These are phyloP conservation scores for Limnanthes douglasii DNA, from an alignment of 345 rosid genomes.

Conservation along the genomic window DNA sequence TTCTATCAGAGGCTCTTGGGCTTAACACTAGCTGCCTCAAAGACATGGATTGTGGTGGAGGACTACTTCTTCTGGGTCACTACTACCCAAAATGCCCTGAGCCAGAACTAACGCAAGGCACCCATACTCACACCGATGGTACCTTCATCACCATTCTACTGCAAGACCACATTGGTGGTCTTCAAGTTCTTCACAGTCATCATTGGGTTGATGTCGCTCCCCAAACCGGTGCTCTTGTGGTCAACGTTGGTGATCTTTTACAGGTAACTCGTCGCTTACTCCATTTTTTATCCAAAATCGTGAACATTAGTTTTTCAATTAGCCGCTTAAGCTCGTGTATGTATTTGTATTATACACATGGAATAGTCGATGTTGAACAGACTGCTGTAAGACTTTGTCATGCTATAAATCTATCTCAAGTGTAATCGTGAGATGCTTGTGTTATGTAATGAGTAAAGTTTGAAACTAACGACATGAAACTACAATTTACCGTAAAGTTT, in stretches of 20 bases:
- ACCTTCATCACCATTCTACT: conserved; percentile 39
- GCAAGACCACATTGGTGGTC: conserved; percentile 50
- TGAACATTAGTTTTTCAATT: too few species aligned
- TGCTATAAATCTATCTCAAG: too few species aligned
- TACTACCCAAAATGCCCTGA: conserved; percentile 48
- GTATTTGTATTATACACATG: too few species aligned
- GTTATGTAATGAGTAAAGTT: too few species aligned
- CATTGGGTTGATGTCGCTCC: conserved; percentile 33
- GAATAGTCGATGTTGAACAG: too few species aligned
- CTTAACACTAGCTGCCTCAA: conserved; percentile 19
- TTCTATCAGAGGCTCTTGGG: conserved; percentile 46
- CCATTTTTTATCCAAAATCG: too few species aligned
- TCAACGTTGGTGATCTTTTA: conserved; percentile 42
- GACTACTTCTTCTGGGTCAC: conserved; percentile 23
- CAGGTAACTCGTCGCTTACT: too few species aligned
- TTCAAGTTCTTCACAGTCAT: conserved; percentile 24
- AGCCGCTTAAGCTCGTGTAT: too few species aligned
- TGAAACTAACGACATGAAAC: too few species aligned
- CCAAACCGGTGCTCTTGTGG: conserved; percentile 28
- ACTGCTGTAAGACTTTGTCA: too few species aligned
- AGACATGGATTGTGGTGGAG: conserved; percentile 23
- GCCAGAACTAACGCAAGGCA: conserved; percentile 37
- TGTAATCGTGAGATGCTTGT: too few species aligned
- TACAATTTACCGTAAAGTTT: too few species aligned
- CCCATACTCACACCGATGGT: conserved; percentile 25